Percentiles rank a stretch among this genome's conserved stretches.
Evolutionary conservation across 441 rosid genomes (phyloP).

Genomic region (Lepidium campestre): DNA sequence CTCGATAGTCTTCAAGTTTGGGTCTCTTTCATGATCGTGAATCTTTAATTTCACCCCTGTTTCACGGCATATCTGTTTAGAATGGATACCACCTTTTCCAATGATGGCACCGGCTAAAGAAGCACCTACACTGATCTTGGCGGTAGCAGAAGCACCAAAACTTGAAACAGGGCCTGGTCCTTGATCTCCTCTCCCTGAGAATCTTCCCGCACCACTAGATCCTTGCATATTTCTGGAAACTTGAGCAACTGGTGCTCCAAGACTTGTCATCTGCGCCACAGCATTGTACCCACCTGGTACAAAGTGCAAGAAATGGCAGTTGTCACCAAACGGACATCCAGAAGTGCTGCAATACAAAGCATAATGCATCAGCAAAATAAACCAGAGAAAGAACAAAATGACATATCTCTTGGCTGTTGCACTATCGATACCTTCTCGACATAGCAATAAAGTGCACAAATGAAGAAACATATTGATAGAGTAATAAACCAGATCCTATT

Average conservation of each 20-base stretch:
- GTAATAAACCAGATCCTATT: background rate
- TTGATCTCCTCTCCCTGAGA: constrained; percentile 82
- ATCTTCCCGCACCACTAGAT: constrained; percentile 65
- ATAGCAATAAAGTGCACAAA: background rate
- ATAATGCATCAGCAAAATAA: background rate
- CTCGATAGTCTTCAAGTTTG: constrained; percentile 65
- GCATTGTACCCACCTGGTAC: constrained; percentile 79
- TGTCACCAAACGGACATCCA: constrained; percentile 88
- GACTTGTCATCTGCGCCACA: constrained; percentile 59
- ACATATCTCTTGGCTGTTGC: background rate
- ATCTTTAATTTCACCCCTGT: constrained; percentile 76
- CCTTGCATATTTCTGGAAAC: constrained; percentile 43
- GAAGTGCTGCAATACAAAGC: constrained; percentile 46
- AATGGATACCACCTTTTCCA: constrained; percentile 73
- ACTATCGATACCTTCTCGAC: background rate
- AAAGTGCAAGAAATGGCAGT: constrained; percentile 78
- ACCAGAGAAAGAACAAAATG: background rate
- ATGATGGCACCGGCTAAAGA: constrained; percentile 79
- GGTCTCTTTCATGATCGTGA: constrained; percentile 62
- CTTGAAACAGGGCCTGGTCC: constrained; percentile 53
- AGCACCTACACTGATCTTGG: constrained; percentile 81
- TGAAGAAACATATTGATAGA: background rate
- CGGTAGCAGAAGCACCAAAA: constrained; percentile 83
- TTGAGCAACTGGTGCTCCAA: constrained; percentile 41
- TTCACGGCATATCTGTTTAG: constrained; percentile 68